phyloP scores from a whole-genome alignment of 208 protist species.

The Trypanosoma theileri region DNA sequence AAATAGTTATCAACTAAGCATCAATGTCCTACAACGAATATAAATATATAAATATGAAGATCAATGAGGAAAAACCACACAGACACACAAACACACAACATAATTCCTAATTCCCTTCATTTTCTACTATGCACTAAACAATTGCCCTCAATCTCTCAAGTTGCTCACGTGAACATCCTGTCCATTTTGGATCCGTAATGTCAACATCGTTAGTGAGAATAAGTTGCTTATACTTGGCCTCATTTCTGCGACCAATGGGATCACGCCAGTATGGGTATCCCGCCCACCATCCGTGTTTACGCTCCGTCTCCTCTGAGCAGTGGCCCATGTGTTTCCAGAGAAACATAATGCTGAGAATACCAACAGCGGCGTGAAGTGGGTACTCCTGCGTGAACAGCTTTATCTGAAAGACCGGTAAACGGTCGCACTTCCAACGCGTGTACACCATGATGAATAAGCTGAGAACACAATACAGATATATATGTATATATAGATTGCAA shows the following conservation, averaged over 20 bases:
- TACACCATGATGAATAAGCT: conserved; percentile 71
- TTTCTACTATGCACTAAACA: conserved; percentile 35
- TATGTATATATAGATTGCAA: conserved; percentile 8
- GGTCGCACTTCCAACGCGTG: conserved; percentile 93
- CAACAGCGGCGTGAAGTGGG: conserved; percentile 63
- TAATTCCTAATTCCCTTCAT: not conserved
- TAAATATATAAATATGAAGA: not conserved
- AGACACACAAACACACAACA: conserved; percentile 9
- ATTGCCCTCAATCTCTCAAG: conserved; percentile 64
- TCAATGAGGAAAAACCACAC: conserved; percentile 1
- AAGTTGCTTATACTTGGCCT: conserved; percentile 82
- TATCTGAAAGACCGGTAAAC: conserved; percentile 74
- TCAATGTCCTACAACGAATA: too few relatives aligned
- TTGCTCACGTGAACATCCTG: conserved; percentile 79
- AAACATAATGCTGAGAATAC: conserved; percentile 73
- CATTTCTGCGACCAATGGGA: conserved; percentile 87
- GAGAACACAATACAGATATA: not conserved
- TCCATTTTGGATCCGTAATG: conserved; percentile 90
- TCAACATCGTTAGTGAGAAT: conserved; percentile 90
- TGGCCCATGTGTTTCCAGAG: conserved; percentile 82
- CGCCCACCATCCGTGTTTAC: conserved; percentile 82
- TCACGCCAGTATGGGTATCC: conserved; percentile 93
- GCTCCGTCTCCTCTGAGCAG: conserved; percentile 91
- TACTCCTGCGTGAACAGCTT: conserved; percentile 91
- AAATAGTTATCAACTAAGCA: too few relatives aligned